phyloP scores from a whole-genome alignment of 192 early-diverging fungal genomes.

The Rhizoclosmatium globosum region DNA sequence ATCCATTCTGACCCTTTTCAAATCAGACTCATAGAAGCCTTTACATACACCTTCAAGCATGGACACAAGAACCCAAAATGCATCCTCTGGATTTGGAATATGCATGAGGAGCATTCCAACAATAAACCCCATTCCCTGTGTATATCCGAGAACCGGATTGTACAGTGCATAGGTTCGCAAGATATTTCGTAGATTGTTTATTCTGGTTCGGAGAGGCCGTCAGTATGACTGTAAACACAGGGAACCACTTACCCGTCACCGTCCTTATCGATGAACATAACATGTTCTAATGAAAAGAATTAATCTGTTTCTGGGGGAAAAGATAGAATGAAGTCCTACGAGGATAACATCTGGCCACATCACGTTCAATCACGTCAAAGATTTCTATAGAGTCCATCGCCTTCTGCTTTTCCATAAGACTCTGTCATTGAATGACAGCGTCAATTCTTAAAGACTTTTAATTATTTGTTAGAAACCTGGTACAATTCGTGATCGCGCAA shows the following conservation, averaged over 20 bases:
- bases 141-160: constrained; percentile 88
- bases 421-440: background rate
- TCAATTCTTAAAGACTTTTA: background rate
- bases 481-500: constrained; percentile 40
- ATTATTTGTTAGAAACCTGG: too few species aligned
- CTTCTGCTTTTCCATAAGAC: constrained; percentile 14
- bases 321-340: constrained; percentile 27
- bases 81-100: constrained; percentile 78
- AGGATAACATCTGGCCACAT: constrained; percentile 89
- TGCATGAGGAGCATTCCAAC: constrained; percentile 92
- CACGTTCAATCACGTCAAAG: constrained; percentile 91
- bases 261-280: constrained; percentile 74
- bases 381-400: constrained; percentile 58
- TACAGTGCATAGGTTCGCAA: constrained; percentile 89
- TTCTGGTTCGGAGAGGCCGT: constrained; percentile 40
- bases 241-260: constrained; percentile 51
- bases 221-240: constrained; percentile 21
- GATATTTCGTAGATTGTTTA: constrained; percentile 69
- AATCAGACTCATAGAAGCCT: constrained; percentile 78
- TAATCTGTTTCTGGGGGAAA: background rate
- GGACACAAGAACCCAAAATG: constrained; percentile 88
- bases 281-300: constrained; percentile 62
- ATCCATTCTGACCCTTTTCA: constrained; percentile 82
- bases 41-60: constrained; percentile 77
- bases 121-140: constrained; percentile 95